These are phyloP conservation scores for Elongisporangium undulatum DNA, from an alignment of 352 stramenopile species.

Conservation along the genomic window DNA sequence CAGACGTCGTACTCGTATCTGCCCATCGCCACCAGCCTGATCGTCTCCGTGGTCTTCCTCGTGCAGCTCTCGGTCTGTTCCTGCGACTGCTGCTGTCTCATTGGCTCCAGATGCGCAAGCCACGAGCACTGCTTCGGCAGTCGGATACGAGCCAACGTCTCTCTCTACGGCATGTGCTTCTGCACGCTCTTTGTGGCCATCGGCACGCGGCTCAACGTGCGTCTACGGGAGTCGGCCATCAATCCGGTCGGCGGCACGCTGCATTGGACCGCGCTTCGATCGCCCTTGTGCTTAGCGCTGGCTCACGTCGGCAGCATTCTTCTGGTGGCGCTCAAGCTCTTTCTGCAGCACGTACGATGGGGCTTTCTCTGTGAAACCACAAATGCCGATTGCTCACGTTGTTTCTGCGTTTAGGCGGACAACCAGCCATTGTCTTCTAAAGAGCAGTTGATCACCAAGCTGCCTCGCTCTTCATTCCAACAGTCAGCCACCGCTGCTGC, in stretches of 20 bases:
- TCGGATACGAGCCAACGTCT: slow-evolving; percentile 42
- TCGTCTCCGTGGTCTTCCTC: slow-evolving; percentile 30
- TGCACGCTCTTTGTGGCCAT: slow-evolving; percentile 47
- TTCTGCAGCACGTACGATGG: slow-evolving; percentile 61
- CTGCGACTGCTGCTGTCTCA: slow-evolving; percentile 70
- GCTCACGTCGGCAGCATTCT: slow-evolving; percentile 58
- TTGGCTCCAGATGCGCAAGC: slow-evolving; percentile 17
- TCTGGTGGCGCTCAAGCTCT: slow-evolving; percentile 66
- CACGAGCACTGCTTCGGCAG: slow-evolving; percentile 50
- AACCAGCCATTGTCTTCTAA: not conserved
- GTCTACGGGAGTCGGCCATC: slow-evolving; percentile 66
- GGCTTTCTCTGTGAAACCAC: not conserved
- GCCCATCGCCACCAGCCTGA: slow-evolving; percentile 28
- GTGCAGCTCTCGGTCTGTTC: slow-evolving; percentile 49
- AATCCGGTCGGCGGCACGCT: slow-evolving; percentile 71
- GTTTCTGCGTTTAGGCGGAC: slow-evolving; percentile 19
- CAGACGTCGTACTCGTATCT: slow-evolving; percentile 65
- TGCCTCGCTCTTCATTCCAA: not conserved
- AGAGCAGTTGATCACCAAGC: not conserved
- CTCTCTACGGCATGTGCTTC: slow-evolving; percentile 46
- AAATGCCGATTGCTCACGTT: not conserved
- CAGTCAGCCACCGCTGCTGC: not conserved
- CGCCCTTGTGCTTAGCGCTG: slow-evolving; percentile 58
- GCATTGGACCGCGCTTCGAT: slow-evolving; percentile 64
- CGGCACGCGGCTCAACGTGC: slow-evolving; percentile 64